Evolutionary conservation across 2,329 filamentous ascomycete species (phyloP).

Genomic region (Pleomassaria siparia): DNA sequence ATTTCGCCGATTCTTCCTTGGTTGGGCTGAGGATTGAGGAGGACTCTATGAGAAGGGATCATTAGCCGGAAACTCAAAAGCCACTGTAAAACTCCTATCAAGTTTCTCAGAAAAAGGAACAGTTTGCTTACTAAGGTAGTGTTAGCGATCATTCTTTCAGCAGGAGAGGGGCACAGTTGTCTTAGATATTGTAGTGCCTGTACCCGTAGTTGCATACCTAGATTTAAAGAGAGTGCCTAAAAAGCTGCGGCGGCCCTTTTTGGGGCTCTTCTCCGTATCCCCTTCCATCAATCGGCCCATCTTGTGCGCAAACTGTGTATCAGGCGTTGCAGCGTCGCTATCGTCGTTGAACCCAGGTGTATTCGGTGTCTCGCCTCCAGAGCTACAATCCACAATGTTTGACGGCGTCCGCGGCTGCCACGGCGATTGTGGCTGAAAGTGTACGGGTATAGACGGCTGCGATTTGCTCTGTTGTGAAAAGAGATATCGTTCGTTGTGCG

Average conservation of each 20-base stretch:
- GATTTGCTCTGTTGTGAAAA: conserved; percentile 47
- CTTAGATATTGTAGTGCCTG: too few species aligned
- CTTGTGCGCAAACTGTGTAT: conserved; percentile 33
- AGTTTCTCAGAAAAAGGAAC: too few species aligned
- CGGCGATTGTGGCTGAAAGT: conserved; percentile 36
- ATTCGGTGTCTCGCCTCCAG: conserved; percentile 53
- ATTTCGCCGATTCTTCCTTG: conserved; percentile 37
- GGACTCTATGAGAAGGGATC: conserved; percentile 12
- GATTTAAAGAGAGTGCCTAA: conserved; percentile 34
- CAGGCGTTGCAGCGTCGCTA: conserved; percentile 47
- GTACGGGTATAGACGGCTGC: conserved; percentile 40
- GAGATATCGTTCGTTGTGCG: conserved; percentile 52
- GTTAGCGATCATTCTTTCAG: too few species aligned
- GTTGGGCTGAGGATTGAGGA: conserved; percentile 41
- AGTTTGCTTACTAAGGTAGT: too few species aligned
- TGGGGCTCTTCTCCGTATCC: conserved; percentile 31
- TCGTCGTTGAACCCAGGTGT: conserved; percentile 46
- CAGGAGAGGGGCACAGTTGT: too few species aligned
- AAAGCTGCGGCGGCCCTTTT: conserved; percentile 38
- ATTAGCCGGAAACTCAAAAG: not conserved
- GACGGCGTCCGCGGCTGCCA: conserved; percentile 38
- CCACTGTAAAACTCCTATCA: too few species aligned
- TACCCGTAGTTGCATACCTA: too few species aligned
- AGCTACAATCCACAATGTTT: conserved; percentile 47
- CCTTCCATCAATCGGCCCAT: conserved; percentile 30